Percentiles rank a stretch among this genome's conserved stretches.
Conservation (phyloP, 2,329 filamentous ascomycete species). For the Beauveria varroae region DNA sequence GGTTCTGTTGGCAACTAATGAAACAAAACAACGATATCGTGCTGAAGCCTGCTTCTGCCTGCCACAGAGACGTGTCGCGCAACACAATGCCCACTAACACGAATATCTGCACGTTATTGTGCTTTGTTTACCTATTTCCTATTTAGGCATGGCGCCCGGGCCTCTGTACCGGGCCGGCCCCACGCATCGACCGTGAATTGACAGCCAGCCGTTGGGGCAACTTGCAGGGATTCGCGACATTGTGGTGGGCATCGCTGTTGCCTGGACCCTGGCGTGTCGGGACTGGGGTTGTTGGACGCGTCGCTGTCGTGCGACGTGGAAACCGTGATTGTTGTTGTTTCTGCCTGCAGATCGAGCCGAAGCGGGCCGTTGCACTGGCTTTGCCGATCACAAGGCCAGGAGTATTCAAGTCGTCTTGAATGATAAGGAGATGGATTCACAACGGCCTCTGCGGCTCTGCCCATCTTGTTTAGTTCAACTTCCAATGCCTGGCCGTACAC, state of each 20-base stretch:
- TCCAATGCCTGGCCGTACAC: too few species aligned
- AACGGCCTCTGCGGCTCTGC: too few species aligned
- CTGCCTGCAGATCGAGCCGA: neutral
- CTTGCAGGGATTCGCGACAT: slow-evolving; percentile 6
- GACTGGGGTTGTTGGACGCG: neutral
- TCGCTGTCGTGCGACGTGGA: neutral
- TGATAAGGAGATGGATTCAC: neutral
- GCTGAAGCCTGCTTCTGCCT: slow-evolving; percentile 11
- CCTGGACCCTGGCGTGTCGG: neutral
- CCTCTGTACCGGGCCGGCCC: slow-evolving; percentile 13
- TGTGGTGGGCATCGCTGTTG: neutral
- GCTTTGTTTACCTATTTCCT: slow-evolving; percentile 41
- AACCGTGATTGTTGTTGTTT: slow-evolving; percentile 1
- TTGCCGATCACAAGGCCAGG: neutral
- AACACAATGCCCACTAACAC: slow-evolving; percentile 10
- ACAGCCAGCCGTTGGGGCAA: slow-evolving; percentile 20
- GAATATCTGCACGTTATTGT: slow-evolving; percentile 5
- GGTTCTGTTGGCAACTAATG: neutral
- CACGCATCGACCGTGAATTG: slow-evolving; percentile 17
- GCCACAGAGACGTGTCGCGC: slow-evolving; percentile 6
- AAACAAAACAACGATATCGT: slow-evolving; percentile 12
- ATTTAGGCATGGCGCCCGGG: slow-evolving; percentile 26
- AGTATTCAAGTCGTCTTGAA: neutral
- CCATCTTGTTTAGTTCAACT: too few species aligned
- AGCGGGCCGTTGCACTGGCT: neutral